phyloP scores from a whole-genome alignment of 2,329 filamentous ascomycete species.

The Pestalotiopsis sp. region DNA sequence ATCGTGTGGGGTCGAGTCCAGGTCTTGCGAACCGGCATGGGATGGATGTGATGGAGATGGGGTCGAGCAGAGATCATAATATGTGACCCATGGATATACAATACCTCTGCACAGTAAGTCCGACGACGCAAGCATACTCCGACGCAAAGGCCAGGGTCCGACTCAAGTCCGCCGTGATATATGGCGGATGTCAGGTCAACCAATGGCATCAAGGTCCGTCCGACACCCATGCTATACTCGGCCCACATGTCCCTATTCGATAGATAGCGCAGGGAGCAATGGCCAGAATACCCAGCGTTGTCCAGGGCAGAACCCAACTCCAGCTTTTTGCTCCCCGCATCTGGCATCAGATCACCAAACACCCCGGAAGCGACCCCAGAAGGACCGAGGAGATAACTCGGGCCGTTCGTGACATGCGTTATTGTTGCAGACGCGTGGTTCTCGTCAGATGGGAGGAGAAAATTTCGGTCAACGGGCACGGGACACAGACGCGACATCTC shows the following conservation, averaged over 20 bases:
- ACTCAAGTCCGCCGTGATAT: not conserved
- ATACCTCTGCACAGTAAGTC: not conserved
- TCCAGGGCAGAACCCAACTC: not conserved
- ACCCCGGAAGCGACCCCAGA: slow-evolving; percentile 2
- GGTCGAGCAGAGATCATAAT: too few species aligned
- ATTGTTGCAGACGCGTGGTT: not conserved
- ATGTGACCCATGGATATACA: too few species aligned
- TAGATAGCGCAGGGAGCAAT: not conserved
- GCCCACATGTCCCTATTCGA: not conserved
- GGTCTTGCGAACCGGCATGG: not conserved
- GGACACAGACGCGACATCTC: not conserved
- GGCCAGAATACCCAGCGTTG: not conserved
- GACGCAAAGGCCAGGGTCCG: not conserved
- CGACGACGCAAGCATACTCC: not conserved
- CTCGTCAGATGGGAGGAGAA: not conserved
- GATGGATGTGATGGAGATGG: not conserved
- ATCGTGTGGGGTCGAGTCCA: not conserved
- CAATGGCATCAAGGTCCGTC: not conserved
- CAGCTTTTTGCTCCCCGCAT: slow-evolving; percentile 3
- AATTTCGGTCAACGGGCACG: not conserved
- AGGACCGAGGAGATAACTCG: slow-evolving; percentile 7
- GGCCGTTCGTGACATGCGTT: not conserved
- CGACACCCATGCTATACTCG: slow-evolving; percentile 8
- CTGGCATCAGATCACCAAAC: not conserved
- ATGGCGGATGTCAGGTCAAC: not conserved